Evolutionary conservation across 169 alveolate genomes (phyloP), one percentile per base, ranked within the genome.

Genomic region (Cystoisospora suis): DNA sequence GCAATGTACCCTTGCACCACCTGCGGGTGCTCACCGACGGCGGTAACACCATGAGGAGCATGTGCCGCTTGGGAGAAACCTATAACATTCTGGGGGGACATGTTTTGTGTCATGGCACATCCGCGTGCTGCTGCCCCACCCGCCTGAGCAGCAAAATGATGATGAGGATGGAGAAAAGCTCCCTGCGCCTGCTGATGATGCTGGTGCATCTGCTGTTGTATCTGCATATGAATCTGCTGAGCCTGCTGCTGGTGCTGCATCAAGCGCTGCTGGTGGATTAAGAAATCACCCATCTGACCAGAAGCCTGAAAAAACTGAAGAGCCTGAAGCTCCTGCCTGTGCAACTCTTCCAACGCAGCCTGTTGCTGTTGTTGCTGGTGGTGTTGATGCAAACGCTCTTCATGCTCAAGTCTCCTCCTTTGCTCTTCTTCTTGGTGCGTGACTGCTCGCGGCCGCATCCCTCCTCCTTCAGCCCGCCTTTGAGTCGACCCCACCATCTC

Each of bases 211-310:
- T 65, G 77, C 29, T 72, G 83, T 53, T 72, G 83, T n/a, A n/a
- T n/a, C n/a, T n/a, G n/a, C n/a, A n/a, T n/a, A n/a, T n/a, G n/a
- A n/a, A n/a, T 12, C 65, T 53, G 65, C 80, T 61, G 75, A 5
- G 56, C 58, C 38, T 72, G 53, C 29, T 38, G 83, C 83, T 23
- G 80, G 83, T 72, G 83, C 38, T 38, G 83, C 53, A 72, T 6
- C 56, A 17, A 56, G 9, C 29, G 77, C 29, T 72, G 83, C 83
- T 72, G 83, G 58, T 72, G 83, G 23, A 40, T 23, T 7, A 34
- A 23, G 58, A 40, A 23, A 15, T n/a, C n/a, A n/a, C n/a, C n/a
- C n/a, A n/a, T n/a, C n/a, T n/a, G n/a, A 1, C 77, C 77, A 36
- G 77, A 0, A 2, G 77, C 9, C n/a, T 65, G 38, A 23, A 65